These are phyloP conservation scores for Alectoria sarmentosa DNA, from an alignment of 495 filamentous ascomycete species.

Conservation along the genomic window DNA sequence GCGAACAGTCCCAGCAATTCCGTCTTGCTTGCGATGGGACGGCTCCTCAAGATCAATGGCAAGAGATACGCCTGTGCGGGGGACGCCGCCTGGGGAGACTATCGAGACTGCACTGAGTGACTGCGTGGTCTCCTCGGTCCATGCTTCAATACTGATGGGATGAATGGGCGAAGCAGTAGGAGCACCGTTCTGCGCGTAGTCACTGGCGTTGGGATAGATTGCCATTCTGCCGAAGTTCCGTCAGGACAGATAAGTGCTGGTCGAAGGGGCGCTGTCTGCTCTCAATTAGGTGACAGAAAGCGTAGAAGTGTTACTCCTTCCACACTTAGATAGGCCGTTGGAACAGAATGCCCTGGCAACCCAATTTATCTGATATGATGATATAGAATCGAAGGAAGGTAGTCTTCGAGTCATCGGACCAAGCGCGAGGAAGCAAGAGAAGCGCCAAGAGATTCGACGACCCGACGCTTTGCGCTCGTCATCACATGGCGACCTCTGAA, in stretches of 20 bases:
- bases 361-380: neutral
- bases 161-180: conserved; percentile 21
- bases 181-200: conserved; percentile 9
- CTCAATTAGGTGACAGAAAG: neutral
- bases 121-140: conserved; percentile 45
- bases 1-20: neutral
- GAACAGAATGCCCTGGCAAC: neutral
- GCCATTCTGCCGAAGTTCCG: conserved; percentile 18
- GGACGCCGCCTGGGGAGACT: conserved; percentile 28
- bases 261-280: neutral
- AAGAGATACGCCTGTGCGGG: conserved; percentile 38
- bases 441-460: neutral
- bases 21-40: conserved; percentile 2
- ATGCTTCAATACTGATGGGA: conserved; percentile 42
- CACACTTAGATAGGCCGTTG: neutral
- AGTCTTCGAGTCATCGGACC: neutral
- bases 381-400: too few species aligned
- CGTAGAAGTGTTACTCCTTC: neutral
- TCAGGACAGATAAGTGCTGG: neutral
- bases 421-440: too few species aligned
- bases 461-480: too few species aligned
- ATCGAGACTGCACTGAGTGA: conserved; percentile 39
- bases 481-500: too few species aligned
- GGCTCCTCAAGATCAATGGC: conserved; percentile 46
- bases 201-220: conserved; percentile 18